These are phyloP conservation scores for Eragrostis curvula DNA, from an alignment of 176 grass and related monocot species.

Conservation along the genomic window DNA sequence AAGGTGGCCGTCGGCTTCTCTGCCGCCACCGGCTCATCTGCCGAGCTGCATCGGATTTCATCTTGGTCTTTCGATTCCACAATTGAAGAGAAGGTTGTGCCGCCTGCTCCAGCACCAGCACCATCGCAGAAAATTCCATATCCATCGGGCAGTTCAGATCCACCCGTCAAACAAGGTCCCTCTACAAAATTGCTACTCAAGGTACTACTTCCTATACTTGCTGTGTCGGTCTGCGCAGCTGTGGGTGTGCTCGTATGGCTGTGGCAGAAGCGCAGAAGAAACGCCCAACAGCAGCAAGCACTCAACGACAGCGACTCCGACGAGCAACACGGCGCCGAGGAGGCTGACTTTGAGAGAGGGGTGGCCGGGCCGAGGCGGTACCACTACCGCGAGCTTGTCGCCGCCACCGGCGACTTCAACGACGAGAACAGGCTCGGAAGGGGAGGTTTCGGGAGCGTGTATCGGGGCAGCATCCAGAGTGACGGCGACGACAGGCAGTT, in stretches of 20 bases:
- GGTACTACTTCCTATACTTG: neutral
- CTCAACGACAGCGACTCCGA: neutral
- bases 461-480: neutral
- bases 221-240: neutral
- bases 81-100: neutral
- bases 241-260: neutral
- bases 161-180: neutral
- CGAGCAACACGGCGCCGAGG: neutral
- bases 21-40: neutral
- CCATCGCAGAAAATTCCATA: too few species aligned
- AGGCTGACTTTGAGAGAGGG: neutral
- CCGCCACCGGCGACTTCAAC: neutral
- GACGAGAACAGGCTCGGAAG: neutral
- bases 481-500: neutral
- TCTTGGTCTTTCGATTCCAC: constrained; percentile 23
- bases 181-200: neutral
- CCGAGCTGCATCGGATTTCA: constrained; percentile 3
- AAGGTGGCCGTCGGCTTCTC: constrained; percentile 29
- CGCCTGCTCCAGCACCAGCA: too few species aligned
- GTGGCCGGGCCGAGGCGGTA: neutral
- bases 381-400: neutral
- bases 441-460: neutral
- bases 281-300: neutral
- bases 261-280: neutral
- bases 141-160: neutral